A percentile compares a stretch with the other conserved stretches of the same genome.
Conservation (phyloP, 306 rosid genomes). For the Lathyrus tuberosus region DNA sequence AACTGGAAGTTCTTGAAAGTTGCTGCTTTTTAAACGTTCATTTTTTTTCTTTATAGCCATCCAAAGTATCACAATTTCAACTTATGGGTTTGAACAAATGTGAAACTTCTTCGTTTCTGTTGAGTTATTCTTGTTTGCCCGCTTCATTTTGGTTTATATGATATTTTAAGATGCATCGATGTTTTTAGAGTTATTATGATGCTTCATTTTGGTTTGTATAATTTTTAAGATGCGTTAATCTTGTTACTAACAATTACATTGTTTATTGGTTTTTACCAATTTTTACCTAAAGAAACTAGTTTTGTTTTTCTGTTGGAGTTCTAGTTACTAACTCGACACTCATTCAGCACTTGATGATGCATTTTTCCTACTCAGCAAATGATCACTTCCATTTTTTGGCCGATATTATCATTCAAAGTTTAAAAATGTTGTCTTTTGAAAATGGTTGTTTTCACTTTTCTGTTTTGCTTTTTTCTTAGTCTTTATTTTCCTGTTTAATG, state of each 20-base stretch:
- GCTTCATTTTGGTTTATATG: neutral
- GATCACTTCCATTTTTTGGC: neutral
- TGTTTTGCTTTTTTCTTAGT: neutral
- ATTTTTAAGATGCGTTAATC: too few relatives aligned
- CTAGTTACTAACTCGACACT: slow-evolving; percentile 1
- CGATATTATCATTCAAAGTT: neutral
- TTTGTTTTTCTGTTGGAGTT: neutral
- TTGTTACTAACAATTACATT: too few relatives aligned
- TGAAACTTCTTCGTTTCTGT: neutral
- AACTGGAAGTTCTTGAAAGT: slow-evolving; percentile 11
- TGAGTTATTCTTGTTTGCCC: neutral
- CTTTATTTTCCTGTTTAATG: slow-evolving; percentile 20
- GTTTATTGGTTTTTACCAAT: neutral
- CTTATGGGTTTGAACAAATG: slow-evolving; percentile 10
- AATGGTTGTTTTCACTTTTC: neutral
- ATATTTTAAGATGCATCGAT: slow-evolving; percentile 1
- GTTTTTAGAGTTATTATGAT: too few relatives aligned
- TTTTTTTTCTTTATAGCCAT: slow-evolving; percentile 28
- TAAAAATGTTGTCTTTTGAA: slow-evolving; percentile 12
- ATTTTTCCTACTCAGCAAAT: neutral
- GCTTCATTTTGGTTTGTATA: neutral
- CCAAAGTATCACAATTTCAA: neutral
- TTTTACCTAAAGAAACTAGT: neutral
- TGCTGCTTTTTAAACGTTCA: neutral
- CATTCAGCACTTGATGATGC: neutral